phyloP scores from a whole-genome alignment of 345 rosid genomes.

The Physaria fendleri region DNA sequence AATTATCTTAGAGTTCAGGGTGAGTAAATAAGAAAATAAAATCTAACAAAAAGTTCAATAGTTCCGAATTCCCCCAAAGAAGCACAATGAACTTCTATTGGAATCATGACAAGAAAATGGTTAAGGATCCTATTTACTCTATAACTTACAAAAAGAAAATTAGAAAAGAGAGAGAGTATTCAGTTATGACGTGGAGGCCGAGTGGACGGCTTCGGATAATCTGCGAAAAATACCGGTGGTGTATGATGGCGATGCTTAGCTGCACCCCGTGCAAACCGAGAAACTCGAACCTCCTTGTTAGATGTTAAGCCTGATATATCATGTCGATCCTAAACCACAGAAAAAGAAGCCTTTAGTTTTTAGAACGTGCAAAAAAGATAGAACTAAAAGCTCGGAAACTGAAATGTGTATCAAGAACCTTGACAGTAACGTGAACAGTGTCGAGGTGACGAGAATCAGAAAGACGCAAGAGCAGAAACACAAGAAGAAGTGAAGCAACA shows the following conservation, averaged over 20 bases:
- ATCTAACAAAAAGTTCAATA: no score
- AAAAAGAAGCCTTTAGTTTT: not conserved
- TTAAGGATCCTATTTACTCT: conserved; percentile 9
- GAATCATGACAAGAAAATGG: conserved; percentile 16
- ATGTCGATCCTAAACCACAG: conserved; percentile 14
- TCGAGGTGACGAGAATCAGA: conserved; percentile 27
- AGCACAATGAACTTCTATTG: no score
- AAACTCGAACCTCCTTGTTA: conserved; percentile 8
- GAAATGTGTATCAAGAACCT: conserved; percentile 18
- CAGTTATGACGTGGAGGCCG: conserved; percentile 36
- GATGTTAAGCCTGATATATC: conserved; percentile 6
- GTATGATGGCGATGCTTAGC: conserved; percentile 5
- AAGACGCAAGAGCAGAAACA: conserved; percentile 22
- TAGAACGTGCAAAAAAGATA: not conserved
- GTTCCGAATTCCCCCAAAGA: no score
- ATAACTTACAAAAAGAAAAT: conserved; percentile 5
- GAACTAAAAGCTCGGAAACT: not conserved
- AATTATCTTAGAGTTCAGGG: no score
- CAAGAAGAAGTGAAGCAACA: conserved; percentile 15
- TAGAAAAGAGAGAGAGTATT: conserved; percentile 11
- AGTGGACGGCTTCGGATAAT: conserved; percentile 34
- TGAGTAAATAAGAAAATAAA: no score
- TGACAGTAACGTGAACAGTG: conserved; percentile 2
- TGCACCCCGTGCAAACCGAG: not conserved
- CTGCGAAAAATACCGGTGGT: conserved; percentile 17